Percentiles rank a stretch among this genome's conserved stretches.
These are phyloP conservation scores for Lichina pygmaea DNA, from an alignment of 495 filamentous ascomycete species.

Conservation along the genomic window DNA sequence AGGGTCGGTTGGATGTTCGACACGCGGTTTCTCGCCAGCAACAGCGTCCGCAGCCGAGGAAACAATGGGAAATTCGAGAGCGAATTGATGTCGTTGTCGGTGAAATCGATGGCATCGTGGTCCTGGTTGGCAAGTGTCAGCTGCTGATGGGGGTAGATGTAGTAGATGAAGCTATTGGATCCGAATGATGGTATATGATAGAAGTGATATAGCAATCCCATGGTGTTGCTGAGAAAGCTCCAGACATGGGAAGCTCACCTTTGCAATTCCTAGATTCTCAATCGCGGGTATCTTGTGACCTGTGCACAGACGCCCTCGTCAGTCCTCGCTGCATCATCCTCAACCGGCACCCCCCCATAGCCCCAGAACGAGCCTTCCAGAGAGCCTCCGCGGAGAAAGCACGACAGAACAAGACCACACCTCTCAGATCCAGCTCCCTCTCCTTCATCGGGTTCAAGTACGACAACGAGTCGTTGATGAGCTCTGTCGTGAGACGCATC, in stretches of 20 bases:
- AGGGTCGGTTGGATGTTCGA: conserved; percentile 49
- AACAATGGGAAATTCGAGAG: conserved; percentile 88
- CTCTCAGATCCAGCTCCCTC: conserved; percentile 96
- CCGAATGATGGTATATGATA: background rate
- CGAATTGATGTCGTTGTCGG: conserved; percentile 83
- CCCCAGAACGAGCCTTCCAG: too few species aligned
- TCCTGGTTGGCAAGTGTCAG: conserved; percentile 15
- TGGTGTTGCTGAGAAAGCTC: background rate
- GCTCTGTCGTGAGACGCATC: conserved; percentile 89
- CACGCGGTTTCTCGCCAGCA: conserved; percentile 75
- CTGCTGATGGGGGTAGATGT: too few species aligned
- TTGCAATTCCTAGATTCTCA: conserved; percentile 92
- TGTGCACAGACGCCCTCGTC: conserved; percentile 14
- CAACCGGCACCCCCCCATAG: too few species aligned
- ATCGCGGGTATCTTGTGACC: conserved; percentile 94
- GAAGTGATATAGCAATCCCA: background rate
- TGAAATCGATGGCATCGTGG: conserved; percentile 91
- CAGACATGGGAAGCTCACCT: conserved; percentile 25
- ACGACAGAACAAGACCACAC: conserved; percentile 31
- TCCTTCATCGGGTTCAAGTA: conserved; percentile 96
- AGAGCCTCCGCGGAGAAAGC: conserved; percentile 1
- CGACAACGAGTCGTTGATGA: conserved; percentile 71
- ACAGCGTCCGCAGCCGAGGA: conserved; percentile 59
- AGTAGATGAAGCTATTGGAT: too few species aligned
- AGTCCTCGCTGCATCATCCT: too few species aligned